Conservation (phyloP, 495 filamentous ascomycete species). For the Hypoxylon subgilvum region DNA sequence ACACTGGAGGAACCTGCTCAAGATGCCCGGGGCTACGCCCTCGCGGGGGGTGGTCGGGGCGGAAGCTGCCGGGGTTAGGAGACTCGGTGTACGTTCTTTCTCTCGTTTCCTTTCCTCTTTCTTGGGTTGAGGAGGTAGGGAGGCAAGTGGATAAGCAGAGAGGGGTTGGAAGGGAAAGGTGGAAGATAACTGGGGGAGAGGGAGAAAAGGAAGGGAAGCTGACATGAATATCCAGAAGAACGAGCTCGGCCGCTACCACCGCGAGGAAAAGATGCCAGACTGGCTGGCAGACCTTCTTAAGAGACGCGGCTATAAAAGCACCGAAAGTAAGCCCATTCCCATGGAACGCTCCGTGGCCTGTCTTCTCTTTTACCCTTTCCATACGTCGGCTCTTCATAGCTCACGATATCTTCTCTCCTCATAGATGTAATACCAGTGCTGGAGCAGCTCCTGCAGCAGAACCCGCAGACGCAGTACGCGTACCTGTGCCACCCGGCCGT, state of each 20-base stretch:
- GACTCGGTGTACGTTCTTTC: slow-evolving; percentile 37
- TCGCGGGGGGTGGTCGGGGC: not conserved
- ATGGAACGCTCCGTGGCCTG: too few species aligned
- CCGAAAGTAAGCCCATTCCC: slow-evolving; percentile 62
- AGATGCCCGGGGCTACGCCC: too few species aligned
- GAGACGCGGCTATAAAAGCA: slow-evolving; percentile 63
- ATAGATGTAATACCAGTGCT: slow-evolving; percentile 76
- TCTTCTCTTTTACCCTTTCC: not conserved
- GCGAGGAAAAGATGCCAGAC: slow-evolving; percentile 86
- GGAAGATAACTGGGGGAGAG: not conserved
- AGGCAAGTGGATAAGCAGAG: not conserved
- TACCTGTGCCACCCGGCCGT: slow-evolving; percentile 81
- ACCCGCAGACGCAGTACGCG: slow-evolving; percentile 66
- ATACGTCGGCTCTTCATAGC: slow-evolving; percentile 35
- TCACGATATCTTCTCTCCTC: slow-evolving; percentile 27
- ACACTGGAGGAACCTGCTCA: too few species aligned
- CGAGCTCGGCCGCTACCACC: slow-evolving; percentile 84
- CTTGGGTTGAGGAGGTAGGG: not conserved
- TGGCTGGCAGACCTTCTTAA: slow-evolving; percentile 75
- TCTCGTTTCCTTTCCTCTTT: not conserved
- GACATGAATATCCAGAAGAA: slow-evolving; percentile 43
- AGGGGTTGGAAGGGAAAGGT: not conserved
- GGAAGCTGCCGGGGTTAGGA: slow-evolving; percentile 19
- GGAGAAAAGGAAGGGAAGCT: slow-evolving; percentile 17
- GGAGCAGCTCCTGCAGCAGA: slow-evolving; percentile 71